These are phyloP conservation scores for Candida silvicultrix DNA, from an alignment of 805 yeast genomes.

Conservation along the genomic window DNA sequence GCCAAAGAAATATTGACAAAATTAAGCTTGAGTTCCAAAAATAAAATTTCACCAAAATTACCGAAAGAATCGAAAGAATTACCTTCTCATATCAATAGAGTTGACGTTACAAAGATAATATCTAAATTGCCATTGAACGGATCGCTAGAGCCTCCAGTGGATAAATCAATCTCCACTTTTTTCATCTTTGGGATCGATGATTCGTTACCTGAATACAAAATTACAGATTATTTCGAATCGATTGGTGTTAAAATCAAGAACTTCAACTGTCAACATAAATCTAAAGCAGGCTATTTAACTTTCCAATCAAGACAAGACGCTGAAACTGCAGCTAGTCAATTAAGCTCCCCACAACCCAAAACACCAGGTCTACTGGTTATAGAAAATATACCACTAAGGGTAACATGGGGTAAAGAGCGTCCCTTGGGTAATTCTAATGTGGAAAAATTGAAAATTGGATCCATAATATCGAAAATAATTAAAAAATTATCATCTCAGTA, in stretches of 20 bases:
- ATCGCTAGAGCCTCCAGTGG: conserved; percentile 37
- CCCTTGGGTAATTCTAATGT: conserved; percentile 34
- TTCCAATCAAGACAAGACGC: conserved; percentile 46
- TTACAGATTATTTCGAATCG: conserved; percentile 43
- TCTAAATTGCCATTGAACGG: conserved; percentile 67
- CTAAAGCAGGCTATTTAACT: conserved; percentile 60
- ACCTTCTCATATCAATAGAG: conserved; percentile 18
- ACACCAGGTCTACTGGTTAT: conserved; percentile 29
- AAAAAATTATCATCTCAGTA: conserved; percentile 34
- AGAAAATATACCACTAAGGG: conserved; percentile 39
- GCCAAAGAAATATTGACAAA: conserved; percentile 49
- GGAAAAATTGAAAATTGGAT: conserved; percentile 42
- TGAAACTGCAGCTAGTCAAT: conserved; percentile 31
- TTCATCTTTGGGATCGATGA: conserved; percentile 73
- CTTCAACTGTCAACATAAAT: conserved; percentile 46
- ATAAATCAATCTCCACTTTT: conserved; percentile 43
- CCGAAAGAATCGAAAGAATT: conserved; percentile 5
- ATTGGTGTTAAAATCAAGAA: conserved; percentile 39
- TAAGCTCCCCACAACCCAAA: conserved; percentile 5
- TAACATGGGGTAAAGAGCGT: conserved; percentile 48
- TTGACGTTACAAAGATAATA: conserved; percentile 46
- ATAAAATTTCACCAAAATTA: conserved; percentile 7
- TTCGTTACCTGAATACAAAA: conserved; percentile 56
- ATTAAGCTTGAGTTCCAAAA: conserved; percentile 23
- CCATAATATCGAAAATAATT: conserved; percentile 47